Base-by-base conservation (phyloP, 345 rosid species). In the Euphorbia lathyris region DNA sequence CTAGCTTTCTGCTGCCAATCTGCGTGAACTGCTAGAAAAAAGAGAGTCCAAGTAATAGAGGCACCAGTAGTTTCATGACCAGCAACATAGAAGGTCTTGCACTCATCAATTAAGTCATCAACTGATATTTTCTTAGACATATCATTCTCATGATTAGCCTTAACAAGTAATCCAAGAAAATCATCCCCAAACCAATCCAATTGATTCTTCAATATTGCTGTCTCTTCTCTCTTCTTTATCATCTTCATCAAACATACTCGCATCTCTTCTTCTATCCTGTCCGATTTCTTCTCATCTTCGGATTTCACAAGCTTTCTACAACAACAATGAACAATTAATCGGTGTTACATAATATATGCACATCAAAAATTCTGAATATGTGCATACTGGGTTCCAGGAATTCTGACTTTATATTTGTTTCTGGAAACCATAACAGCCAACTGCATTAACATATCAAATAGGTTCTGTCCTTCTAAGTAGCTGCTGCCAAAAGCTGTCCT, bases 1-100 rank as follows among this genome's bases (percentile, higher is more conserved):
- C 75, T 72, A 2, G 66, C 77, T 27, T 20, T 40, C 19, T 74
- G 67, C 14, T 74, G 77, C 75, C 75, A 71, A 13, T 36, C 60
- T 38, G 47, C n/a, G 30, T 74, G 68, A 12, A 67, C 42, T 66
- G 77, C 77, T 19, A 74, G 43, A 67, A 73, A 61, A 22, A 65
- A 23, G 19, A 73, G 25, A 14, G 61, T 59, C 77, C 77, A 73
- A 5, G 38, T 7, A 17, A 74, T 72, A n/a, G 65, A 25, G 29
- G 9, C 20, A 17, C 14, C 10, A 0, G 72, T 74, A 23, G 77
- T 74, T 19, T 74, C 72, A 1, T 72, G 70, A 20, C 76, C 76
- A 42, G 66, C 66, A 59, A 59, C 5, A 32, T 70, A 70, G 19
- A 70, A 30, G 30, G 30, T 48, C 66, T 70, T 70, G 14, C 73